Percentiles rank a stretch among this genome's conserved stretches.
Conservation (phyloP, 352 stramenopile species). For the Thalassiosira exigua region DNA sequence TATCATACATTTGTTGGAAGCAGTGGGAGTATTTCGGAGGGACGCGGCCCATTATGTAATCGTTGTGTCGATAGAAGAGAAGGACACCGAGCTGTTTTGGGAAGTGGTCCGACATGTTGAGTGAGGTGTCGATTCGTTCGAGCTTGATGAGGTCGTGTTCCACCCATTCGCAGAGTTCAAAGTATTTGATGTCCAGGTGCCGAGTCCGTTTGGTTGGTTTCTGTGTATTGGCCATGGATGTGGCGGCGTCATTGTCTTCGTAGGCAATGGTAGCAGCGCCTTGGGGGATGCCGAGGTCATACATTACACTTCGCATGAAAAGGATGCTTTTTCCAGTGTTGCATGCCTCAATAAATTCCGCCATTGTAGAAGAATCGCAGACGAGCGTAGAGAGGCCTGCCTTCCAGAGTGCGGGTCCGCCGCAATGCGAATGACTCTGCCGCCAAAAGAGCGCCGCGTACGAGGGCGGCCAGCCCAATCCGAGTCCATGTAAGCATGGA, state of each 20-base stretch:
- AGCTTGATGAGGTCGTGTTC: conserved; percentile 32
- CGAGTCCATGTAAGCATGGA: conserved; percentile 25
- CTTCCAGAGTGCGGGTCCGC: conserved; percentile 26
- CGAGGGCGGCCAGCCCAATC: conserved; percentile 12
- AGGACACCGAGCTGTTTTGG: conserved; percentile 18
- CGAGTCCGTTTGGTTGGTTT: conserved; percentile 39
- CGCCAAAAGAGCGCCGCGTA: conserved; percentile 26
- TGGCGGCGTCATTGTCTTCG: conserved; percentile 44
- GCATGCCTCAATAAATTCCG: conserved; percentile 29
- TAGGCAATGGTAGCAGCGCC: conserved; percentile 15
- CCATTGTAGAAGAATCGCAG: conserved; percentile 19
- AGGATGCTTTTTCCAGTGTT: conserved; percentile 31
- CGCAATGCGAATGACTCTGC: conserved; percentile 8
- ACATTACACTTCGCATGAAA: conserved; percentile 29
- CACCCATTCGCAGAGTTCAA: conserved; percentile 45
- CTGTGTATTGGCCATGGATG: conserved; percentile 35
- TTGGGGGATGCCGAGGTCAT: conserved; percentile 34
- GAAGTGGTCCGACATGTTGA: conserved; percentile 38
- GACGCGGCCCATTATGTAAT: conserved; percentile 37
- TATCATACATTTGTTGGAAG: too few relatives aligned
- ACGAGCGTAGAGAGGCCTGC: conserved; percentile 23
- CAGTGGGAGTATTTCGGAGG: conserved; percentile 23
- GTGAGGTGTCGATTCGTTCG: conserved; percentile 19
- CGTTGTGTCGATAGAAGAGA: conserved; percentile 31
- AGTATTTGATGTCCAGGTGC: conserved; percentile 57